These are phyloP conservation scores for Fusarium irregulare DNA, from an alignment of 2,329 filamentous ascomycete species.

Conservation along the genomic window DNA sequence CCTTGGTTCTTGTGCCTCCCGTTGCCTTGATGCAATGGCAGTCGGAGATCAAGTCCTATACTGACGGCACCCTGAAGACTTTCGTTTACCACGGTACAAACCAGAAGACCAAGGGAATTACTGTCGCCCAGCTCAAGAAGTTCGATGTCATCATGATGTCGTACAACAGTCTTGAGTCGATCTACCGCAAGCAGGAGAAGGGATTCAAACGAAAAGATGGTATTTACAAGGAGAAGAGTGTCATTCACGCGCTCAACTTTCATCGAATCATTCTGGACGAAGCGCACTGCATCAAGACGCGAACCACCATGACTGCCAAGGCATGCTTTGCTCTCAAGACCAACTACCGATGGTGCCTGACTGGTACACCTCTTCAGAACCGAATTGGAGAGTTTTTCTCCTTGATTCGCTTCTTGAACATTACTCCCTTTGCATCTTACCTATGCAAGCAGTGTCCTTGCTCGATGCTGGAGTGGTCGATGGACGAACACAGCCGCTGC, in stretches of 20 bases:
- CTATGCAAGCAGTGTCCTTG: slow-evolving; percentile 91
- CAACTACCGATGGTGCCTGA: slow-evolving; percentile 94
- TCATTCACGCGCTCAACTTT: slow-evolving; percentile 87
- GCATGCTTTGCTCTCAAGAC: slow-evolving; percentile 93
- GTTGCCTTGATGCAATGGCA: slow-evolving; percentile 98
- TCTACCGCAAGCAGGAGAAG: slow-evolving; percentile 91
- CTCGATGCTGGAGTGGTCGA: slow-evolving; percentile 83
- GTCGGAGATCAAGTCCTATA: slow-evolving; percentile 82
- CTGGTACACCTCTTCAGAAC: slow-evolving; percentile 95
- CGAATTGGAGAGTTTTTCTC: slow-evolving; percentile 98
- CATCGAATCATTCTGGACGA: slow-evolving; percentile 95
- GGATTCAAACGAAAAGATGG: slow-evolving; percentile 86
- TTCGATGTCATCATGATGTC: slow-evolving; percentile 98
- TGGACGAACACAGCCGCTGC: slow-evolving; percentile 78
- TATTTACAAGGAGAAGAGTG: slow-evolving; percentile 80
- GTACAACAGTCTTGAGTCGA: slow-evolving; percentile 90
- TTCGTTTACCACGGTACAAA: slow-evolving; percentile 92
- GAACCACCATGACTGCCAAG: slow-evolving; percentile 90
- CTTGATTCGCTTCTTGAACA: slow-evolving; percentile 88
- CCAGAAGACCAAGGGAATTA: slow-evolving; percentile 81
- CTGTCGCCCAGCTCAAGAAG: slow-evolving; percentile 77
- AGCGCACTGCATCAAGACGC: slow-evolving; percentile 92
- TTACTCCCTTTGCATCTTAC: slow-evolving; percentile 91
- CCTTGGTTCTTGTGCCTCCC: slow-evolving; percentile 89
- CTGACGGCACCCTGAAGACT: slow-evolving; percentile 88